Conservation (phyloP, 768 basidiomycete genomes). For the Dioszegia hungarica region DNA sequence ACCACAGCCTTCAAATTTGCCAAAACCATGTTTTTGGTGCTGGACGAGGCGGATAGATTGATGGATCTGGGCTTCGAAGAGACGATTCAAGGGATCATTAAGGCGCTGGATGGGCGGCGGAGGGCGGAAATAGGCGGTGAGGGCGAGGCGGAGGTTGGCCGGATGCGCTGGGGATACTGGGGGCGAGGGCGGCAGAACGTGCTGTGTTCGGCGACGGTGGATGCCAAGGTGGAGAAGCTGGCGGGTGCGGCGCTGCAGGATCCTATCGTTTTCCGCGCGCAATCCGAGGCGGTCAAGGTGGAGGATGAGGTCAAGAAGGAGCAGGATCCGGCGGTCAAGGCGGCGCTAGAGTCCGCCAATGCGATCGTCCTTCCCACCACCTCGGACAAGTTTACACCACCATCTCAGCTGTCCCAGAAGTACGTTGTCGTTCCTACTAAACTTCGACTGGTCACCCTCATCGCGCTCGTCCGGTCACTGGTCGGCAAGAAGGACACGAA, state of each 20-base stretch:
- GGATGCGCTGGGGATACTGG: constrained; percentile 47
- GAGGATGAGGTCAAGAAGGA: constrained; percentile 9
- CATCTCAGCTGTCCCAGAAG: constrained; percentile 87
- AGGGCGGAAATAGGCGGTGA: constrained; percentile 58
- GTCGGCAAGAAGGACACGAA: constrained; percentile 52
- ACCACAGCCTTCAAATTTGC: constrained; percentile 87
- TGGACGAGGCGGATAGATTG: constrained; percentile 93
- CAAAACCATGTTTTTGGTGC: constrained; percentile 89
- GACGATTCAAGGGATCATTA: constrained; percentile 81
- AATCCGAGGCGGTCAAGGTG: constrained; percentile 20
- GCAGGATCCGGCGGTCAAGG: constrained; percentile 18
- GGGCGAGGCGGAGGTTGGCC: constrained; percentile 45
- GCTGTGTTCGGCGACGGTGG: constrained; percentile 93
- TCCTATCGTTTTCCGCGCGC: constrained; percentile 77
- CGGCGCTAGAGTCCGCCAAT: constrained; percentile 21
- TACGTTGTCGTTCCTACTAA: constrained; percentile 87
- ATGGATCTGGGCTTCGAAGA: constrained; percentile 99
- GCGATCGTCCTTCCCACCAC: constrained; percentile 27
- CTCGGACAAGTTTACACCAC: constrained; percentile 71
- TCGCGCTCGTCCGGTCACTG: constrained; percentile 78
- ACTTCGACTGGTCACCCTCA: constrained; percentile 82
- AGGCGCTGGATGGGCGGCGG: constrained; percentile 74
- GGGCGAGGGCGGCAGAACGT: constrained; percentile 65
- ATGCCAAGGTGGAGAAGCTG: constrained; percentile 88
- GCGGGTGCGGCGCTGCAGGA: constrained; percentile 73